These are phyloP conservation scores for Penicillium sp. DNA, from an alignment of 2,329 filamentous ascomycete species.

Conservation along the genomic window DNA sequence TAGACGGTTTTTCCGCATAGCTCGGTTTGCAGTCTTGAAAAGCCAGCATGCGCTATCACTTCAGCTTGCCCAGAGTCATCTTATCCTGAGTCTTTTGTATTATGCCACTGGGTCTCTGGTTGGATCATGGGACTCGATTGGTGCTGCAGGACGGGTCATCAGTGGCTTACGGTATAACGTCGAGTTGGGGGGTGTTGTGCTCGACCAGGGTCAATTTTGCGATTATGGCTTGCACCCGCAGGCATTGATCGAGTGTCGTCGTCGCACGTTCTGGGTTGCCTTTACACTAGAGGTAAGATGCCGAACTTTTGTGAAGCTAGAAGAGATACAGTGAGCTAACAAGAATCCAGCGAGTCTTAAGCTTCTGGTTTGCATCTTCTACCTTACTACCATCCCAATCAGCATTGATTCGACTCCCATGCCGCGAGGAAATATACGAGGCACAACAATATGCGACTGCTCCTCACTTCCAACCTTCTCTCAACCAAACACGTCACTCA, in stretches of 20 bases:
- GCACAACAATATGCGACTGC: constrained; percentile 52
- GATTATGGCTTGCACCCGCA: constrained; percentile 54
- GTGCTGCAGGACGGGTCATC: constrained; percentile 56
- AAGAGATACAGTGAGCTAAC: constrained; percentile 1
- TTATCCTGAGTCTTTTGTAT: constrained; percentile 63
- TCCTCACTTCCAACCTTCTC: constrained; percentile 55
- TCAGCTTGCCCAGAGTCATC: constrained; percentile 60
- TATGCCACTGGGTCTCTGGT: constrained; percentile 55
- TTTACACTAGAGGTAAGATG: constrained; percentile 60
- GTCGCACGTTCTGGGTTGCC: constrained; percentile 66
- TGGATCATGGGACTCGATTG: constrained; percentile 59
- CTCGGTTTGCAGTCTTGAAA: constrained; percentile 52
- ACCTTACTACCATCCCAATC: constrained; percentile 58
- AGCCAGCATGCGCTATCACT: constrained; percentile 51
- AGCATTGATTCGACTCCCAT: constrained; percentile 62
- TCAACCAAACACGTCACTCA: constrained; percentile 38
- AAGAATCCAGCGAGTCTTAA: constrained; percentile 51
- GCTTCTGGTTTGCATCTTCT: constrained; percentile 50
- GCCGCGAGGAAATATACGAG: constrained; percentile 57
- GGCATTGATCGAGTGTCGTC: constrained; percentile 59
- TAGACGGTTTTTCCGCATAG: constrained; percentile 49
- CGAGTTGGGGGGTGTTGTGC: constrained; percentile 50
- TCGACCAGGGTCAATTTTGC: constrained; percentile 43
- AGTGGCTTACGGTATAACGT: constrained; percentile 58
- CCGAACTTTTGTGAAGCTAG: not conserved